Conservation (phyloP, 495 filamentous ascomycete species). For the Hyaloscypha bicolor region DNA sequence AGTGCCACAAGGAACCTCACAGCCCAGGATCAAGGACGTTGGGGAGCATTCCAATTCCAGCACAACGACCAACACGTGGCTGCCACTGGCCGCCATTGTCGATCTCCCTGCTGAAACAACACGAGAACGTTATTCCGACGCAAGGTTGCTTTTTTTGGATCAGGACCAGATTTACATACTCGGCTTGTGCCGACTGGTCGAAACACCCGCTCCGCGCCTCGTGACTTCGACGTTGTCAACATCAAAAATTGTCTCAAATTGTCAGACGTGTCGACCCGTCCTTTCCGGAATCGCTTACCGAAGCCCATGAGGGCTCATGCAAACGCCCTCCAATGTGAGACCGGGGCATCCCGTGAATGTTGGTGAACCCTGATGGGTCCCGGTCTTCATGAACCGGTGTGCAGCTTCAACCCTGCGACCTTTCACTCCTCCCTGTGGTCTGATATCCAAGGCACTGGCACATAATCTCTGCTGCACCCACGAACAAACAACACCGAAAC, state of each 20-base stretch:
- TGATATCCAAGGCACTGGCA: background rate
- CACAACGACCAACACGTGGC: background rate
- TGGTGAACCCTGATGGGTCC: background rate
- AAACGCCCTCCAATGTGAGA: background rate
- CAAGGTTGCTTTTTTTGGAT: background rate
- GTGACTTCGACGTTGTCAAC: background rate
- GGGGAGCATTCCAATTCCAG: background rate
- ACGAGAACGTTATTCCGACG: background rate
- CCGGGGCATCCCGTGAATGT: background rate
- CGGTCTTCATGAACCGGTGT: background rate
- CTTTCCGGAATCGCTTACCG: background rate
- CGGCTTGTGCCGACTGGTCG: background rate
- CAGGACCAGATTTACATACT: background rate
- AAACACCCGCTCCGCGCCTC: background rate
- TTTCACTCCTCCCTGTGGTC: background rate
- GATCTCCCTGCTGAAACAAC: slow-evolving; percentile 1
- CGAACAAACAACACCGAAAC: background rate
- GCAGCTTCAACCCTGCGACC: background rate
- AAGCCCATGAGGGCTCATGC: background rate
- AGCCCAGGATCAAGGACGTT: background rate
- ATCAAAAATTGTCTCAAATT: background rate
- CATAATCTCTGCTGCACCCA: slow-evolving; percentile 2
- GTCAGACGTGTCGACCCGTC: background rate
- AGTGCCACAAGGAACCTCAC: background rate
- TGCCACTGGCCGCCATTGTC: background rate